Evolutionary conservation across 805 yeast species (phyloP), one percentile per base, ranked within the genome.

Genomic region (Schwanniomyces yamadae): DNA sequence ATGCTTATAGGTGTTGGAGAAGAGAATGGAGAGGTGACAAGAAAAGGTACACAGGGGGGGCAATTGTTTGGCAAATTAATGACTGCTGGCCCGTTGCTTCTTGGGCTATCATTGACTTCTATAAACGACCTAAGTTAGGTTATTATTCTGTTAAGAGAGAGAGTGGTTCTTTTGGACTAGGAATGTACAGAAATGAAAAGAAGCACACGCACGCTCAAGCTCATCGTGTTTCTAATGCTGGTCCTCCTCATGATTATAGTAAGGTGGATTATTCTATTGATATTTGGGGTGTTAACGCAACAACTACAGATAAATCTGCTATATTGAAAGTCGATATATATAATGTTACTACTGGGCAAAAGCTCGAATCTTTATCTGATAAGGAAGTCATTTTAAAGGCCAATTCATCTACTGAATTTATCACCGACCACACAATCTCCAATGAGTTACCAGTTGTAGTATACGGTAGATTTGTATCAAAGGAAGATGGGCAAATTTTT

Each of bases 61-160:
- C 73, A 4, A 49, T 75, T 24, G 77, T 75, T 6, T 75, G 80
- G 80, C 80, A 75, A 50, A 48, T 71, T 17, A 72, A 75, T 41
- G 79, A 75, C 47, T 71, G 76, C 39, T 73, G 77, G 73, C 79
- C 79, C 1, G 71, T 61, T 2, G 63, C 77, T 1, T 59, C 70
- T n/a, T 75, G 80, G 79, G 55, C 78, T 1, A 51, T 73, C 19
- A 56, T 64, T 13, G 80, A 75, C 44, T 64, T 48, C 38, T 66
- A 54, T 36, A 49, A 48, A 25, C 49, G 67, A 18, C 75, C 75
- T 5, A 75, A 75, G 46, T 45, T 75, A 37, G 72, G 69, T 0
- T 75, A 65, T 46, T 75, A 67, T 44, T 66, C 76, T 1, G 56
- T 73, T 21, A 71, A 69, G 45, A 59, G 79, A 43, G 74, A 69